Evolutionary conservation across 352 stramenopile species (phyloP).

Genomic region (Globisporangium barbulae): DNA sequence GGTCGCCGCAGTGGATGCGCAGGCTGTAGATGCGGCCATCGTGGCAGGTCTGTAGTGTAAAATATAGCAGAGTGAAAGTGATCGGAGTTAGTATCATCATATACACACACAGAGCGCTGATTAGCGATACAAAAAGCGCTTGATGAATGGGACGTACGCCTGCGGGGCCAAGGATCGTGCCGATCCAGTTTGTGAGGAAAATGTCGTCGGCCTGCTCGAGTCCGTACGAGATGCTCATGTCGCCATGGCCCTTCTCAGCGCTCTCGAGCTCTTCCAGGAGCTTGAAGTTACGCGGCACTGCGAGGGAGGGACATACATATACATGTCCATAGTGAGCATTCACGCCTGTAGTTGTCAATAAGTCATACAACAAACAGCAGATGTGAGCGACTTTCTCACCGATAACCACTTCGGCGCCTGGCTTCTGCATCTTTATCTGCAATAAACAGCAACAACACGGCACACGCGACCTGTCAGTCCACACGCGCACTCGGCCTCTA

Average conservation of each 20-base stretch:
- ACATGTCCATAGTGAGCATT: not conserved
- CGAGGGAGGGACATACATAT: not conserved
- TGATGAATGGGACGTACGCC: conserved; percentile 72
- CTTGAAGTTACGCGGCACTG: conserved; percentile 93
- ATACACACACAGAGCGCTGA: not conserved
- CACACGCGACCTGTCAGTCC: not conserved
- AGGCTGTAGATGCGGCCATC: conserved; percentile 97
- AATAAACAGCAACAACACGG: not conserved
- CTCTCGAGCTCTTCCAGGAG: conserved; percentile 91
- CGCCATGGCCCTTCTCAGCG: conserved; percentile 90
- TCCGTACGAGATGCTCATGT: conserved; percentile 95
- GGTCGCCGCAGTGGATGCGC: conserved; percentile 90
- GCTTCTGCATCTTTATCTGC: conserved; percentile 56
- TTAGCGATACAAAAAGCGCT: not conserved
- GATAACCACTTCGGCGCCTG: conserved; percentile 78
- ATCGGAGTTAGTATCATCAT: not conserved
- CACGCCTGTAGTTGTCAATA: no score
- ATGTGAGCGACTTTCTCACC: conserved; percentile 26
- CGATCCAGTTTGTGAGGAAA: conserved; percentile 98
- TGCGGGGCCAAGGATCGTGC: conserved; percentile 95
- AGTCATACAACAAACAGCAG: not conserved
- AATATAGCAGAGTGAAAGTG: not conserved
- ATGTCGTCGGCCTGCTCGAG: conserved; percentile 96
- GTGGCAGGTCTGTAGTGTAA: conserved; percentile 85
- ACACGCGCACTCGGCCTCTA: not conserved